Evolutionary conservation across 805 yeast genomes (phyloP), one percentile per base, ranked within the genome.

Genomic region (Ogataea salicorniae): DNA sequence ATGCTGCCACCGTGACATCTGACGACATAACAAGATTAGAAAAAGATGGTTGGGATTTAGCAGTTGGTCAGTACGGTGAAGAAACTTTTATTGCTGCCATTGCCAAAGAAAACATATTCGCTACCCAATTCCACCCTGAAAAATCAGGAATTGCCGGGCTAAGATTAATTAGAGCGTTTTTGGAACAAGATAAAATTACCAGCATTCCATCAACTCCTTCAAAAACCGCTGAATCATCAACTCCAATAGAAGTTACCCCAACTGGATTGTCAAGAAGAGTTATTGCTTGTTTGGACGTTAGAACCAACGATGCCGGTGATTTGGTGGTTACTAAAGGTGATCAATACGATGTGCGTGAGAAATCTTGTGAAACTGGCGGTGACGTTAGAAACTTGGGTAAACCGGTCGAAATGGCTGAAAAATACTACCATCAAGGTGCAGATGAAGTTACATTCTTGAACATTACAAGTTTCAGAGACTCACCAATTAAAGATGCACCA

Each of bases 41-140:
- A 38, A 13, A 36, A 1, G 34, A 57, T 23, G 69, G 68, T 7
- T 92, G 97, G 96, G 79, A 81, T 34, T 73, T 86, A 46, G 89
- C 90, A 0, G 67, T 77, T 40, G 79, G 94, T 1, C 72, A 68
- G 46, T 94, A 94, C 65, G 95, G 95, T 1, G 63, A 80, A 26
- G 91, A 94, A 67, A 74, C 68, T 43, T 94, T 91, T 58, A 71
- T 94, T 51, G 95, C 97, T 15, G 94, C 98, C 0, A 64, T 91
- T 42, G 64, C 82, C 31, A 84, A 76, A 59, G 88, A 76, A 49
- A 91, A 89, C 53, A 72, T 92, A 11, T 87, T 94, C 68, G 96
- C 97, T 39, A 94, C 98, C 1, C 99, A 94, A 66, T 94, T 94
- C 67, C 99, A 94, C 68, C 99, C 99, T n/a, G 99, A 94, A 63